Percentiles rank a stretch among this genome's conserved stretches.
These are phyloP conservation scores for Hypoxylon sp. DNA, from an alignment of 2,329 filamentous ascomycete genomes.

Conservation along the genomic window DNA sequence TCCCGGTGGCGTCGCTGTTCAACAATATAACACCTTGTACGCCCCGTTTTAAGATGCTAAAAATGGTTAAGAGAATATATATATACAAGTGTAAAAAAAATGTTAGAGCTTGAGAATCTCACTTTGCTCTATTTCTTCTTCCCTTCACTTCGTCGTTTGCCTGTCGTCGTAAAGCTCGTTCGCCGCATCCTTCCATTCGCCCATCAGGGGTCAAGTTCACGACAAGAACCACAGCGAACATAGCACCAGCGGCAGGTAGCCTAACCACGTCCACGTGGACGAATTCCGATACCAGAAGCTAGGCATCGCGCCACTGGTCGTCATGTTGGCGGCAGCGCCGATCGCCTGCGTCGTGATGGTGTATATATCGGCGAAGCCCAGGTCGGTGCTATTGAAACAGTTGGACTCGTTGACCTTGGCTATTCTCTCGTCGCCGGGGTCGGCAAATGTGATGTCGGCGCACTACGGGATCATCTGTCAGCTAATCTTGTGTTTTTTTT, in stretches of 20 bases:
- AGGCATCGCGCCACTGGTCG: constrained; percentile 46
- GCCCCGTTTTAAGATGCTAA: constrained; percentile 29
- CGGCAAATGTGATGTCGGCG: constrained; percentile 92
- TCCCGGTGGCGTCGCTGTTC: background rate
- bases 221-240: constrained; percentile 56
- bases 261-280: constrained; percentile 49
- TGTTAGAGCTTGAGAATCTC: background rate
- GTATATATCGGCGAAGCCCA: constrained; percentile 83
- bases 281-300: constrained; percentile 40
- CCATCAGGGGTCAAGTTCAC: constrained; percentile 41
- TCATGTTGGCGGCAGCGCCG: constrained; percentile 52
- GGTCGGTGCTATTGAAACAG: constrained; percentile 87
- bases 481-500: constrained; percentile 1
- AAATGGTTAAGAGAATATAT: constrained; percentile 30
- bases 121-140: background rate
- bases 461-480: constrained; percentile 68
- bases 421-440: constrained; percentile 75
- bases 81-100: constrained; percentile 18
- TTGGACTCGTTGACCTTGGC: constrained; percentile 80
- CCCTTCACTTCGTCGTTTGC: background rate
- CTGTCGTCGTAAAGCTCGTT: background rate
- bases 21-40: constrained; percentile 19
- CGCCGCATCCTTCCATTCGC: constrained; percentile 7
- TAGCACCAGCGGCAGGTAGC: constrained; percentile 57
- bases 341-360: constrained; percentile 66